Base-by-base conservation (phyloP, 495 filamentous ascomycete species). In the Jackrogersella multiformis region DNA sequence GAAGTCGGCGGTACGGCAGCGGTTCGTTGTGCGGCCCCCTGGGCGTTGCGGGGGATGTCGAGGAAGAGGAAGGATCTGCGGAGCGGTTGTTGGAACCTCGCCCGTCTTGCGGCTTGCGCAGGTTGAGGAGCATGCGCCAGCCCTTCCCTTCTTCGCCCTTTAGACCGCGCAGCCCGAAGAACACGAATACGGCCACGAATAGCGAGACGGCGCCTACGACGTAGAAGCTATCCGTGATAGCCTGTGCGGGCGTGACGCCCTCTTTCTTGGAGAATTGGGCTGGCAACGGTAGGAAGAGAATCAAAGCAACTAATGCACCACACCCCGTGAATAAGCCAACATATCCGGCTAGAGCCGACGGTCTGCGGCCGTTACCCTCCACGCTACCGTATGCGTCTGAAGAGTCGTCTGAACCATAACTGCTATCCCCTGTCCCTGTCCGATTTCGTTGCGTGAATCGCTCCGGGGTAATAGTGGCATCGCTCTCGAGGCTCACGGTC, bases 321-420 rank as follows among this genome's bases (percentile, higher is more conserved):
- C 92, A 90, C 3, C 96, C 95, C 13, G 96, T 96, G 74, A 93
- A 97, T 35, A 96, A 77, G 4, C 95, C 95, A 5, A 99, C 95
- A 56, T 93, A 87, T 0, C 95, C 95, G 2, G 95, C 94, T 5
- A 98, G 81, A 81, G 86, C 65, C 76, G 90, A 75, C 13, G 84
- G 78, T 66, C 64, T 67, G 3, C 77, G 65, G 38, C 68, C 61
- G 21, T 61, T 68, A 10, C 58, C 63, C n/a, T 70, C 67, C 0
- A 66, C 57, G 24, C 73, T 35, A 51, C 45, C 39, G 6, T 70
- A 63, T 10, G 49, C 56, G 2, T 63, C 59, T 1, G 66, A 61
- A 8, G 69, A 64, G 13, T 52, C 42, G 13, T 64, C 48, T 38
- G 62, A 68, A 21, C 23, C 41, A 49, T 56, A 46, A 52, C 44